Evolutionary conservation across 2,329 filamentous ascomycete genomes (phyloP), one percentile per base, ranked within the genome.

Genomic region (Emmonsiellopsis sp.): DNA sequence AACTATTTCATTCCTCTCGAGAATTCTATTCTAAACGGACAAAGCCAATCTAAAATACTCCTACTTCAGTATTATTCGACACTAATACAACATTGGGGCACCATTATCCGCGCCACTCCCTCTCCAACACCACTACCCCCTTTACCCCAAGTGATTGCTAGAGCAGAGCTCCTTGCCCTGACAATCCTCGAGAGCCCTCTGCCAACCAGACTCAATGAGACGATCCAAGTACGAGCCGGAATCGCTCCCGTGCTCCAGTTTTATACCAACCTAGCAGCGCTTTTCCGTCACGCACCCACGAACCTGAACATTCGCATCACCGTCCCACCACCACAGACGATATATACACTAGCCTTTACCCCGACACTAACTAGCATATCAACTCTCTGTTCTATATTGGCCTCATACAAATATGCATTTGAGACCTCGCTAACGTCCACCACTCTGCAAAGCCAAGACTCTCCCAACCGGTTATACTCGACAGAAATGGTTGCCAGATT

Each of bases 321-420:
- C 53, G 79, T 90, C 16, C 89, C 87, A 0, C 77, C 84, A 0
- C 76, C 83, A 1, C 73, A 79, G 3, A 77, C 89, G 8, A 76
- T 91, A 20, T 93, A 93, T 69, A 78, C 78, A 8, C 74, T 93
- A 40, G 75, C 84, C 58, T 90, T 93, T 66, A 79, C 77, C 54
- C 71, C 77, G 16, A 86, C 82, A 2, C 73, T 83, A 11, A 78
- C 78, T 15, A 80, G 80, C 13, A 73, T 87, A 3, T 87, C 87
- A 6, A 82, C 85, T 5, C 78, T 89, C 35, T 89, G 83, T 64
- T 77, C 77, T 48, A 76, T 90, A 30, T 76, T 94, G 31, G 83
- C 85, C 2, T 73, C 70, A 43, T 92, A 90, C 73, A 93, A 93
- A 67, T 76, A 76, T 26, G 81, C 84, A 0, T 89, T 92, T 62